phyloP scores from a whole-genome alignment of 352 stramenopile species.

The Phytopythium kandeliae region DNA sequence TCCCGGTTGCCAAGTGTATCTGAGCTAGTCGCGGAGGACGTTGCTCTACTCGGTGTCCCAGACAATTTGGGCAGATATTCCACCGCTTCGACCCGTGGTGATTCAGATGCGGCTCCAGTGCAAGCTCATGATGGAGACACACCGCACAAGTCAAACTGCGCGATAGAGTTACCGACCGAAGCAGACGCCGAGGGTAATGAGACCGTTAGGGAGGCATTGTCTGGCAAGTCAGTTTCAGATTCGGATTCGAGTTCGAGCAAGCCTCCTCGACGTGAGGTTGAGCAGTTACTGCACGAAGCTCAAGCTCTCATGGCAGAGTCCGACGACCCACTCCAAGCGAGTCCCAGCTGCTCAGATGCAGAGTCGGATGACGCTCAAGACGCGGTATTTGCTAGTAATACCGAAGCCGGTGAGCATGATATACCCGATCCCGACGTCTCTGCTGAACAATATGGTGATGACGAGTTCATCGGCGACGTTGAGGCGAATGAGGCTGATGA shows the following conservation, averaged over 20 bases:
- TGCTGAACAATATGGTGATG: not conserved
- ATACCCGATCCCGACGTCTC: not conserved
- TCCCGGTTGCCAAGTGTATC: slow-evolving; percentile 25
- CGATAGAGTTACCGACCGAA: not conserved
- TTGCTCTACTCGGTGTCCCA: not conserved
- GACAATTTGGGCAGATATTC: not conserved
- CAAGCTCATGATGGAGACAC: not conserved
- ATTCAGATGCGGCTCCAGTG: too few relatives aligned
- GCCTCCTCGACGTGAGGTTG: not conserved
- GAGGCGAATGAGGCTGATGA: slow-evolving; percentile 9
- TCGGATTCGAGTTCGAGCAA: not conserved
- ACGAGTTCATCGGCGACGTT: slow-evolving; percentile 4
- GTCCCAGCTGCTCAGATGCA: too few relatives aligned
- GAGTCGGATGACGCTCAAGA: not conserved
- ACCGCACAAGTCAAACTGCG: not conserved
- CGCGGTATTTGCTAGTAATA: not conserved
- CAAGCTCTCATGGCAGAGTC: slow-evolving; percentile 3
- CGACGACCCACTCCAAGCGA: not conserved
- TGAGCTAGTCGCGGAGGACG: slow-evolving; percentile 13
- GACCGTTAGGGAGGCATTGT: not conserved
- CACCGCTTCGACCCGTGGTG: not conserved
- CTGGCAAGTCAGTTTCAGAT: not conserved
- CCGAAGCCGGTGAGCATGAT: slow-evolving; percentile 2
- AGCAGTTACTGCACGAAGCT: slow-evolving; percentile 2
- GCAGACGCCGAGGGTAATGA: not conserved